A percentile compares a stretch with the other conserved stretches of the same genome.
phyloP scores from a whole-genome alignment of 179 eudicot species.

The Heliamphora pulchella region DNA sequence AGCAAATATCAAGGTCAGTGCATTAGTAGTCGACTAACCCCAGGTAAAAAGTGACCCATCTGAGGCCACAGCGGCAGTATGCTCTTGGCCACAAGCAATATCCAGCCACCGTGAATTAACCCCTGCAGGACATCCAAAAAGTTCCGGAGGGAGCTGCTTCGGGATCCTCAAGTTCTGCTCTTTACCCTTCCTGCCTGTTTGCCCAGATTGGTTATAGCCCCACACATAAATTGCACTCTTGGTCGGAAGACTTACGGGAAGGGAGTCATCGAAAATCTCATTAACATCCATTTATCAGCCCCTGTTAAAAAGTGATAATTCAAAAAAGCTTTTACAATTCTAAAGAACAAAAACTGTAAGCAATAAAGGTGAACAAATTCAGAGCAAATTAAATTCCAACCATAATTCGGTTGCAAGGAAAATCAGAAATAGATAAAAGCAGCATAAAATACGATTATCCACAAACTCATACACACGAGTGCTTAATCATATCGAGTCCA shows the following conservation, averaged over 20 bases:
- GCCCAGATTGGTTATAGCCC: constrained; percentile 95
- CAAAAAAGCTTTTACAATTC: too few relatives aligned
- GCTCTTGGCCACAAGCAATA: constrained; percentile 92
- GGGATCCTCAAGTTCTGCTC: constrained; percentile 77
- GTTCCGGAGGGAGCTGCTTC: constrained; percentile 82
- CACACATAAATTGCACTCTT: constrained; percentile 88
- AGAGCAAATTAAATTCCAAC: not conserved
- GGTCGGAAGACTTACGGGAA: constrained; percentile 38
- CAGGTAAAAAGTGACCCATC: constrained; percentile 94
- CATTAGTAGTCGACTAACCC: constrained; percentile 46
- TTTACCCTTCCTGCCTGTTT: constrained; percentile 69
- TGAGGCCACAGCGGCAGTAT: constrained; percentile 86
- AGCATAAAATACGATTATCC: not conserved
- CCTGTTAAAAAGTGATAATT: too few relatives aligned
- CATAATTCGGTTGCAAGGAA: not conserved
- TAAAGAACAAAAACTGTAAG: not conserved
- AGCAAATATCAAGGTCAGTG: constrained; percentile 9
- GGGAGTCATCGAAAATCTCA: constrained; percentile 61
- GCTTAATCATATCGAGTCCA: too few relatives aligned
- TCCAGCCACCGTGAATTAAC: constrained; percentile 75
- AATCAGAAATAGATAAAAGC: not conserved
- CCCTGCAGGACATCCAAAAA: constrained; percentile 80
- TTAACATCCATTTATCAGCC: constrained; percentile 47
- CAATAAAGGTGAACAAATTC: not conserved
- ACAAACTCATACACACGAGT: too few relatives aligned